Conservation (phyloP, 805 yeast species). For the Pichia cephalocereana region DNA sequence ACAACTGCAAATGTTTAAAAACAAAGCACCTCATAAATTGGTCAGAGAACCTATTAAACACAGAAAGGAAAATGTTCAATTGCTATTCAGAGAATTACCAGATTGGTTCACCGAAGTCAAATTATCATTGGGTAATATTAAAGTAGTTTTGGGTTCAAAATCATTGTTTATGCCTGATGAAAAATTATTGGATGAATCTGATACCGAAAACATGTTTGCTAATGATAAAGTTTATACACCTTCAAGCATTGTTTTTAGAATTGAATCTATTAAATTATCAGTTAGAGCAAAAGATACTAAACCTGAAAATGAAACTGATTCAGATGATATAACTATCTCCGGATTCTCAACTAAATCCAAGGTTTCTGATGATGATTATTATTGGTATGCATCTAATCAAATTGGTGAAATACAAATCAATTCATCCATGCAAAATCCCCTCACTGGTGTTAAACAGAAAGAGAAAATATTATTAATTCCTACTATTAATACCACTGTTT, state of each 20-base stretch:
- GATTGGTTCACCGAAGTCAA: slow-evolving; percentile 23
- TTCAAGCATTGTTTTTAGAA: background rate
- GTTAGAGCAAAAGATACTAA: background rate
- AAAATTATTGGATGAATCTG: slow-evolving; percentile 5
- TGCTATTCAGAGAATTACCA: slow-evolving; percentile 26
- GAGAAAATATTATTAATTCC: slow-evolving; percentile 8
- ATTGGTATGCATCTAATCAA: slow-evolving; percentile 2
- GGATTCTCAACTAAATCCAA: slow-evolving; percentile 2
- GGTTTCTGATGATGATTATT: slow-evolving; percentile 6
- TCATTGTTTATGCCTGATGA: slow-evolving; percentile 14
- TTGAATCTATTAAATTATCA: background rate
- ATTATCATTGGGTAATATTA: slow-evolving; percentile 11
- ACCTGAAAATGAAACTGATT: background rate
- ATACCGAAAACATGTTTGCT: background rate
- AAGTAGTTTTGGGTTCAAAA: slow-evolving; percentile 12
- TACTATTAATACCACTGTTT: background rate
- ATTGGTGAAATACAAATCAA: background rate
- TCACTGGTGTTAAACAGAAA: background rate
- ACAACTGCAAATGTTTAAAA: background rate
- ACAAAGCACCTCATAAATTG: background rate
- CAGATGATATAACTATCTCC: slow-evolving; percentile 3
- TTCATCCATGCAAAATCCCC: slow-evolving; percentile 1
- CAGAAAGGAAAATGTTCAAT: slow-evolving; percentile 6
- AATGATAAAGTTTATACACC: slow-evolving; percentile 3
- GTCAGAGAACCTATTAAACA: background rate